Conservation (phyloP, 148 eudicot species). For the Beta vulgaris region DNA sequence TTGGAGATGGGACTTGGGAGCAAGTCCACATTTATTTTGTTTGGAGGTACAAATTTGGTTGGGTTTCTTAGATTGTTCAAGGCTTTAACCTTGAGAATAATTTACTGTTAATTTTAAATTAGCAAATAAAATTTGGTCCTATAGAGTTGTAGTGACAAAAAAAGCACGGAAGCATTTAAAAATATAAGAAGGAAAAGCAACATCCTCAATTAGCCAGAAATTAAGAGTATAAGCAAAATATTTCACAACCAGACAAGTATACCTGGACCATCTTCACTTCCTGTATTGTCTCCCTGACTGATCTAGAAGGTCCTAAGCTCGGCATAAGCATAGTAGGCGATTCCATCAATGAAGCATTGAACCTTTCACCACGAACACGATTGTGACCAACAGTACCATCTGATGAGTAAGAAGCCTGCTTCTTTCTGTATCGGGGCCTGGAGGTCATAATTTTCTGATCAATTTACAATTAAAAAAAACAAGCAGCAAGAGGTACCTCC, state of each 20-base stretch:
- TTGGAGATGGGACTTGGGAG: background rate
- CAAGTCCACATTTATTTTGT: background rate
- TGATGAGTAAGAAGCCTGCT: slow-evolving; percentile 41
- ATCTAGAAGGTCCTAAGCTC: slow-evolving; percentile 55
- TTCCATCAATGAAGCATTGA: slow-evolving; percentile 34
- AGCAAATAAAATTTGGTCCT: background rate
- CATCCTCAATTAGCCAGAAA: background rate
- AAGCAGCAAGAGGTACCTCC: background rate
- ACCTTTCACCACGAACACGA: slow-evolving; percentile 28
- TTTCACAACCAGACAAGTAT: background rate
- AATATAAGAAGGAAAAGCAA: background rate
- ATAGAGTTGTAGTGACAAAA: background rate
- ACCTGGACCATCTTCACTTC: slow-evolving; percentile 99
- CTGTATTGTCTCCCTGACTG: slow-evolving; percentile 67
- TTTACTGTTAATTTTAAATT: background rate
- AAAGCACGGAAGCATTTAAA: background rate
- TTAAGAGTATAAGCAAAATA: background rate
- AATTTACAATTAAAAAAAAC: slow-evolving; percentile 1
- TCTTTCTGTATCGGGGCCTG: slow-evolving; percentile 86
- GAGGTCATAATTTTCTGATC: slow-evolving; percentile 17
- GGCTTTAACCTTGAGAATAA: background rate
- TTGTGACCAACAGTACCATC: slow-evolving; percentile 46
- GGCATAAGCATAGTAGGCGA: slow-evolving; percentile 69
- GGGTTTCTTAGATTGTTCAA: background rate
- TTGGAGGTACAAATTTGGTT: background rate